Conservation (phyloP, 768 basidiomycete genomes). For the Holtermannia corniformis region DNA sequence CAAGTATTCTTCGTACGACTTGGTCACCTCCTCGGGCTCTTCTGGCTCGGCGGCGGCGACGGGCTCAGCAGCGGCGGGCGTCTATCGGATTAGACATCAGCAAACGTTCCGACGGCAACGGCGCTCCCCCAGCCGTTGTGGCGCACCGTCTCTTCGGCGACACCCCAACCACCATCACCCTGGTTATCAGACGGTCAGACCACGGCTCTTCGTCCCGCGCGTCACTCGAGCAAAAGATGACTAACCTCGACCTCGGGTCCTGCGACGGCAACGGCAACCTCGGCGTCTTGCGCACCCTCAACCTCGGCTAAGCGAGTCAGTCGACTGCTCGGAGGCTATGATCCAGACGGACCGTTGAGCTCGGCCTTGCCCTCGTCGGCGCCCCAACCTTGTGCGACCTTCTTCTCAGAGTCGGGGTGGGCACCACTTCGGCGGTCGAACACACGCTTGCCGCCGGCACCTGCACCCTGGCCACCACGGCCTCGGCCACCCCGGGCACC, state of each 20-base stretch:
- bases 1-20: constrained; percentile 87
- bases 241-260: constrained; percentile 55
- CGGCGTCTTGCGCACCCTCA: constrained; percentile 61
- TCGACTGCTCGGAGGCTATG: not conserved
- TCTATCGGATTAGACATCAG: not conserved
- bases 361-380: constrained; percentile 79
- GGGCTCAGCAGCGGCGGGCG: constrained; percentile 34
- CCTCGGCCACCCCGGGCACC: constrained; percentile 47
- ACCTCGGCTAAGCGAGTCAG: constrained; percentile 49
- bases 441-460: constrained; percentile 42
- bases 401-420: constrained; percentile 83
- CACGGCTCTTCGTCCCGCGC: too few species aligned
- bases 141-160: constrained; percentile 6
- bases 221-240: not conserved
- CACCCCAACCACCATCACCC: constrained; percentile 7
- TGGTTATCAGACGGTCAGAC: not conserved
- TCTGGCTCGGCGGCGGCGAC: constrained; percentile 21
- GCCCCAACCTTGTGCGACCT: constrained; percentile 89
- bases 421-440: constrained; percentile 52
- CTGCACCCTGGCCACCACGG: constrained; percentile 45
- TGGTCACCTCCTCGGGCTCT: constrained; percentile 52
- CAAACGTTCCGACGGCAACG: constrained; percentile 24
- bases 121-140: constrained; percentile 6
- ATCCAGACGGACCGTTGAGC: constrained; percentile 43
- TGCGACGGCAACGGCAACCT: constrained; percentile 65